Evolutionary conservation across 2,329 filamentous ascomycete genomes (phyloP), one percentile per base, ranked within the genome.

Genomic region (Didymella arachidicola): DNA sequence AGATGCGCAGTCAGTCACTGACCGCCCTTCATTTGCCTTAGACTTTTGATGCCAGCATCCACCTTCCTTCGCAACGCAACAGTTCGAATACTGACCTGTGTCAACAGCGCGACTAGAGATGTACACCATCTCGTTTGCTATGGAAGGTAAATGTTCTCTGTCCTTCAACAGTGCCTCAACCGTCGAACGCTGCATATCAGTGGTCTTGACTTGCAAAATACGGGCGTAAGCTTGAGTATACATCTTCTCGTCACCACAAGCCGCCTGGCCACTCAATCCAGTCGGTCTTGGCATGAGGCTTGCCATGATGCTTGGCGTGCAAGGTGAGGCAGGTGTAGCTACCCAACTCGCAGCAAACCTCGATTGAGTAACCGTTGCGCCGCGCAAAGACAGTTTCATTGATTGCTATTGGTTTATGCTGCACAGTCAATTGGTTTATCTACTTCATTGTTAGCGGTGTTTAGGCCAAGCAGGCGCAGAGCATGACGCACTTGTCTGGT

Each of bases 41-140:
- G 3, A 22, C 22, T 22, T 22, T 3, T 22, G 22, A 22, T 3
- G 22, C 22, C 22, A 3, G 22, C 22, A 22, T 22, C 22, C 22
- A 22, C 22, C 22, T 22, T 22, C 22, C 22, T 22, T 22, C 22
- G 22, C 22, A 22, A 22, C 22, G 22, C 22, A 22, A 22, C 3
- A 22, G 39, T 5, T 18, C 6, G 5, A 11, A 14, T 25, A 26
- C 55, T 18, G 2, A 58, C 49, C 26, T 16, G 5, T 25, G 11
- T 44, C 42, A 14, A 22, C 7, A 30, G 43, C 45, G 14, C 30
- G 25, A 25, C 25, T 45, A 7, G 14, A 38, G 18, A 49, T 19
- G 14, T 53, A 41, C 16, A 58, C 46, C 61, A 59, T 63, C 12
- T 45, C 42, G 19, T 30, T 3, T 29, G 29, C 8, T 18, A 34